Evolutionary conservation across 345 rosid species (phyloP).

Genomic region (Corymbia maculata): DNA sequence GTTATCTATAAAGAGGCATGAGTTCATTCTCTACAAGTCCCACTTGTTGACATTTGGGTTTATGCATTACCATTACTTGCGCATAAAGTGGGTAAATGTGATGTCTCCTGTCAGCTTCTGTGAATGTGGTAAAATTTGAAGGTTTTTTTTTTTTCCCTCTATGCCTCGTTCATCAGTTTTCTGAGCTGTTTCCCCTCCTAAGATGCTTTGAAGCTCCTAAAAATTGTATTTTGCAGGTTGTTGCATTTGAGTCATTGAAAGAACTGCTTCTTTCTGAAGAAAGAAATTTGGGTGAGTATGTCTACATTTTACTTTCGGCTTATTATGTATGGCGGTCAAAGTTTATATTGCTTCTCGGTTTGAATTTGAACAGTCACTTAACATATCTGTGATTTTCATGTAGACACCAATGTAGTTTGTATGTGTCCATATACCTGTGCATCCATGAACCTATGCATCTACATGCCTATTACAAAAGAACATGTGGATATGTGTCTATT

Average conservation of each 20-base stretch:
- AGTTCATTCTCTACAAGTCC: neutral
- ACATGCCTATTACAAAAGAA: neutral
- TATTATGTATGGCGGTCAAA: neutral
- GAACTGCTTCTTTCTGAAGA: conserved; percentile 43
- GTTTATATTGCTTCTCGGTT: neutral
- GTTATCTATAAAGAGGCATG: neutral
- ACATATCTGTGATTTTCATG: neutral
- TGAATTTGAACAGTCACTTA: neutral
- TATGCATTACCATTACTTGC: neutral
- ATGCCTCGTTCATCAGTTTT: neutral
- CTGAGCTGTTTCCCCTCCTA: neutral
- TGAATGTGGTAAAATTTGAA: neutral
- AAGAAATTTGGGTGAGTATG: conserved; percentile 27
- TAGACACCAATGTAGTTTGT: neutral
- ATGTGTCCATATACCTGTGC: neutral
- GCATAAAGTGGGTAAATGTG: neutral
- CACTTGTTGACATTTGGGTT: neutral
- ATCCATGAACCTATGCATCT: neutral
- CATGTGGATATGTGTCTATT: neutral
- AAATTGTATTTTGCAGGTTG: conserved; percentile 38
- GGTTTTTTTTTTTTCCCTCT: neutral
- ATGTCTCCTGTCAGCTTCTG: neutral
- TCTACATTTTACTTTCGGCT: neutral
- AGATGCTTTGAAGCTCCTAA: neutral
- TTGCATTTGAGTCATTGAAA: conserved; percentile 59